These are phyloP conservation scores for Hygrocybe punicea DNA, from an alignment of 768 basidiomycete genomes.

Conservation along the genomic window DNA sequence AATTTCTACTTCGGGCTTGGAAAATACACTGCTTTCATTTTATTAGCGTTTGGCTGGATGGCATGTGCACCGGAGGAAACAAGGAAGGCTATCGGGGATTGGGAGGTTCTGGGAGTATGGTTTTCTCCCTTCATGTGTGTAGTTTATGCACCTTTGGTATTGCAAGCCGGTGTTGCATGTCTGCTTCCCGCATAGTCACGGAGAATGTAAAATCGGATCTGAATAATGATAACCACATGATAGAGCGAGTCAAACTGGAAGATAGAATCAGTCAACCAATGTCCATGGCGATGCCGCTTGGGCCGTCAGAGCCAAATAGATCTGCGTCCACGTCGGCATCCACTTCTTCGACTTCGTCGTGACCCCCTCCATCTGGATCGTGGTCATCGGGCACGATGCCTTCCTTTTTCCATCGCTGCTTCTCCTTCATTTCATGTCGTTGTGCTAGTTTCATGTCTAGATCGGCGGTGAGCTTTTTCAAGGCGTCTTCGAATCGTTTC, in stretches of 20 bases:
- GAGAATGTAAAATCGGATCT: conserved; percentile 4
- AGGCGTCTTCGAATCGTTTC: conserved; percentile 91
- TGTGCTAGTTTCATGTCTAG: conserved; percentile 81
- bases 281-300: conserved; percentile 36
- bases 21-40: conserved; percentile 40
- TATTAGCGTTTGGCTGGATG: conserved; percentile 61
- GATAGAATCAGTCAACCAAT: conserved; percentile 11
- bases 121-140: conserved; percentile 77
- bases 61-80: conserved; percentile 45
- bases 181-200: conserved; percentile 33
- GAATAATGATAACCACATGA: background rate
- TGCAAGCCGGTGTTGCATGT: conserved; percentile 66
- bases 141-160: conserved; percentile 70
- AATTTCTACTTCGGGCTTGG: conserved; percentile 21
- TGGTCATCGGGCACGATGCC: conserved; percentile 47
- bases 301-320: conserved; percentile 51
- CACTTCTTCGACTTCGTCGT: conserved; percentile 32
- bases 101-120: conserved; percentile 79
- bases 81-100: conserved; percentile 60
- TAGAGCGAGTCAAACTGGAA: background rate
- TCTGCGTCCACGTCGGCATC: conserved; percentile 33
- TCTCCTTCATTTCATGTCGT: conserved; percentile 75
- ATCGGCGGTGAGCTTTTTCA: conserved; percentile 84
- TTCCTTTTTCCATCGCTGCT: conserved; percentile 67
- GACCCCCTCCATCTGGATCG: conserved; percentile 33